Conservation (phyloP, 805 yeast genomes). For the Torulaspora microellipsoides region DNA sequence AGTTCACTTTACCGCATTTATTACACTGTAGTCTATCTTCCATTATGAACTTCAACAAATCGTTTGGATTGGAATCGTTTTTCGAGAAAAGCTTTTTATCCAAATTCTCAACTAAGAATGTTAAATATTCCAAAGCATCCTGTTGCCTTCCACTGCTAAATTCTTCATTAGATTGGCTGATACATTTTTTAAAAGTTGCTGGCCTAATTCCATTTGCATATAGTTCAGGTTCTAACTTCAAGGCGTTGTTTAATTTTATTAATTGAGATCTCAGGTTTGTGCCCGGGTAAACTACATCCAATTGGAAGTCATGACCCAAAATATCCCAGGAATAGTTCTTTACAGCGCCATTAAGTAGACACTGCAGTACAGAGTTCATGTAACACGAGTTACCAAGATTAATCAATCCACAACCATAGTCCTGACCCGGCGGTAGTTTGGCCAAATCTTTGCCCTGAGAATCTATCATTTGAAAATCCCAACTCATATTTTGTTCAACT, state of each 20-base stretch:
- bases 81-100: slow-evolving; percentile 42
- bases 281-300: slow-evolving; percentile 48
- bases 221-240: slow-evolving; percentile 42
- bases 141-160: slow-evolving; percentile 87
- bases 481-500: slow-evolving; percentile 84
- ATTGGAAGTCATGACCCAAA: slow-evolving; percentile 38
- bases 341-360: slow-evolving; percentile 45
- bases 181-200: slow-evolving; percentile 62
- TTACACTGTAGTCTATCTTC: slow-evolving; percentile 56
- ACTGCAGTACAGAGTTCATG: slow-evolving; percentile 74
- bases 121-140: slow-evolving; percentile 88
- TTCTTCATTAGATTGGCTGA: slow-evolving; percentile 77
- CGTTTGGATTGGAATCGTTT: slow-evolving; percentile 42
- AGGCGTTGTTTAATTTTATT: slow-evolving; percentile 73
- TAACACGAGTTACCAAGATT: slow-evolving; percentile 95
- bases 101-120: slow-evolving; percentile 58
- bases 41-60: slow-evolving; percentile 57
- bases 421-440: slow-evolving; percentile 41
- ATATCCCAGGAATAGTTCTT: slow-evolving; percentile 36
- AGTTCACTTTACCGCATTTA: slow-evolving; percentile 56
- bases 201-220: slow-evolving; percentile 80
- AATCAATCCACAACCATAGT: slow-evolving; percentile 74
- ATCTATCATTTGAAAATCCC: slow-evolving; percentile 85
- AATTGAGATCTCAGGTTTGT: slow-evolving; percentile 70
- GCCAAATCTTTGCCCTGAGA: slow-evolving; percentile 59